Evolutionary conservation across 495 filamentous ascomycete species (phyloP).

Genomic region (Penicillium soppii): DNA sequence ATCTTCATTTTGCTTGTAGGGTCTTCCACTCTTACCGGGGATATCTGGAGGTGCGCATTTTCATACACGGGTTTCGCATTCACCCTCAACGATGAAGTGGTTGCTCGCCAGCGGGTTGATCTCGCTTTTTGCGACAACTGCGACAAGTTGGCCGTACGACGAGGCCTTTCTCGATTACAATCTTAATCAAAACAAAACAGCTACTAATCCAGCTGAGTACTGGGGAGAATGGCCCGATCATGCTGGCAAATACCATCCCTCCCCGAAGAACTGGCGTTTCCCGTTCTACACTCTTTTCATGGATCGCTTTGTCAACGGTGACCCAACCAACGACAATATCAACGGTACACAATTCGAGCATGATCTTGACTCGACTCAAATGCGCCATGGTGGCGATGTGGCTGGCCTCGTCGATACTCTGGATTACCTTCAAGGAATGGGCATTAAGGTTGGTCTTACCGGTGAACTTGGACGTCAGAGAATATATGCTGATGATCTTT

Average conservation of each 20-base stretch:
- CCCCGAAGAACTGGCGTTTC: constrained; percentile 67
- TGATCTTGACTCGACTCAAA: constrained; percentile 36
- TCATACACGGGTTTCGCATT: neutral
- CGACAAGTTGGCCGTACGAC: constrained; percentile 53
- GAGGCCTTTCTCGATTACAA: constrained; percentile 54
- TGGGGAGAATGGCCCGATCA: constrained; percentile 56
- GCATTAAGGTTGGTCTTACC: constrained; percentile 57
- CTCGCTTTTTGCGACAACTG: constrained; percentile 31
- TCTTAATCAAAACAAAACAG: constrained; percentile 60
- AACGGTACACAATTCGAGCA: constrained; percentile 28
- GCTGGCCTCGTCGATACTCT: constrained; percentile 33
- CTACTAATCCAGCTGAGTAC: constrained; percentile 60
- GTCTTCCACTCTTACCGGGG: neutral
- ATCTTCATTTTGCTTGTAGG: neutral
- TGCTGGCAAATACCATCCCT: constrained; percentile 44
- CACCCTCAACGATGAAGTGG: constrained; percentile 31
- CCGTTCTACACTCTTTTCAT: constrained; percentile 71
- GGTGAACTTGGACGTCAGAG: no score
- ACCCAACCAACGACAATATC: constrained; percentile 31
- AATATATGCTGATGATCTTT: neutral
- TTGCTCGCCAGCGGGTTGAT: constrained; percentile 28
- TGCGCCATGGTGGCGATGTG: constrained; percentile 41
- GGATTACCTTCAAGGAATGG: constrained; percentile 55
- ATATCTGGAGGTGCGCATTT: neutral
- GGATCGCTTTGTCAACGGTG: constrained; percentile 70